Base-by-base conservation (phyloP, 139 green algal genomes). In the Spirogloea muscicola region DNA sequence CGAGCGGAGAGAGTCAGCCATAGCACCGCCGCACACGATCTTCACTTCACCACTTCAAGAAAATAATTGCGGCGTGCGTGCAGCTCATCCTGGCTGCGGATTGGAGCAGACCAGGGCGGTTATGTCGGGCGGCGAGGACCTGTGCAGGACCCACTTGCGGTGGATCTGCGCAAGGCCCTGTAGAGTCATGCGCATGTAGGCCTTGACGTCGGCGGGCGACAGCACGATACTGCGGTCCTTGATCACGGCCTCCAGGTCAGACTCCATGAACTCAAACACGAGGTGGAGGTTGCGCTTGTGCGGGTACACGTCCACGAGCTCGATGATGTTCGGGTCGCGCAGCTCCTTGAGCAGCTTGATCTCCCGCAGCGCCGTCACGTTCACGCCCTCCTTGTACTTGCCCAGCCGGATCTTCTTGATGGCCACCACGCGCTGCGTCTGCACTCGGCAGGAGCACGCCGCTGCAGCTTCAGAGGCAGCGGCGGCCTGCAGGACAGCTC, bases 401-500 rank as follows among this genome's bases (percentile, higher is more conserved):
- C 80, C 83, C 41, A 87, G 58, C 3, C 77, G 62, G 42, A 87
- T 87, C 42, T 87, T 87, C 61, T 87, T 87, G 59, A 87, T 82
- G 21, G 83, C 83, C 0, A 86, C 77, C 0, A 58, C 37, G 29
- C 27, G 43, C 3, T 29, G 44, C 1, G 68, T 77, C 68, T 74
- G 70, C 59, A 51, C 0, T 0, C 21, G 21, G 13, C 33, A 68
- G 37, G 0, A n/a, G n/a, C n/a, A n/a, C n/a, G n/a, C n/a, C n/a
- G n/a, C n/a, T n/a, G n/a, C n/a, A n/a, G n/a, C n/a, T n/a, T n/a
- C n/a, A n/a, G n/a, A n/a, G n/a, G n/a, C n/a, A n/a, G n/a, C n/a
- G n/a, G n/a, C n/a, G n/a, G n/a, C n/a, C n/a, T n/a, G n/a, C n/a
- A n/a, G n/a, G n/a, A n/a, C n/a, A n/a, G n/a, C n/a, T n/a, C n/a